Conservation (phyloP, 257 asterid genomes). For the Nicotiana sylvestris region DNA sequence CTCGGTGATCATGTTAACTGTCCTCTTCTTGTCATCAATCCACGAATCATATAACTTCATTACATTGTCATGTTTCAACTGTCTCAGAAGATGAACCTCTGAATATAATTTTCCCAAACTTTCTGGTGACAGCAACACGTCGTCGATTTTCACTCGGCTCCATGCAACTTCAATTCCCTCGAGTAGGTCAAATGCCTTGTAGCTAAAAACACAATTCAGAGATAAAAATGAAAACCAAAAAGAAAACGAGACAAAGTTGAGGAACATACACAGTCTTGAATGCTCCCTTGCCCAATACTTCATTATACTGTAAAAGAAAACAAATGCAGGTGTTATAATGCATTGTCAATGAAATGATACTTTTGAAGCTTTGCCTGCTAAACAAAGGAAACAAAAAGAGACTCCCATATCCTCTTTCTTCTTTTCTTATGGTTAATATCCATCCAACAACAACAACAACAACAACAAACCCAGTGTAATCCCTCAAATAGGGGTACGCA, state of each 20-base stretch:
- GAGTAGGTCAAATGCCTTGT: constrained; percentile 68
- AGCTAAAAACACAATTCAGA: constrained; percentile 27
- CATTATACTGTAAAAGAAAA: constrained; percentile 47
- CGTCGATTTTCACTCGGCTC: constrained; percentile 61
- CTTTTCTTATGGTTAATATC: neutral
- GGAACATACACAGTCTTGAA: constrained; percentile 71
- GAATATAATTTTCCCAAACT: constrained; percentile 64
- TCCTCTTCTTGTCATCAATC: constrained; percentile 74
- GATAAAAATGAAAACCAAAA: neutral
- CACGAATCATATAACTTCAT: constrained; percentile 45
- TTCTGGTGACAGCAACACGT: constrained; percentile 51
- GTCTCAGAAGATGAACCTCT: constrained; percentile 70
- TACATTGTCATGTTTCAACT: constrained; percentile 61
- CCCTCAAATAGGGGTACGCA: no score
- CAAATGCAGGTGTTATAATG: neutral
- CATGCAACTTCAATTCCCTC: constrained; percentile 91
- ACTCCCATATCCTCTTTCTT: neutral
- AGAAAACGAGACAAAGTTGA: neutral
- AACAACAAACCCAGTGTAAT: no score
- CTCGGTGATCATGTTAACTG: constrained; percentile 82
- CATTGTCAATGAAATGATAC: neutral
- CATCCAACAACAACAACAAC: neutral
- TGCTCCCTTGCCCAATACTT: constrained; percentile 79
- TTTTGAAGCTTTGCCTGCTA: neutral
- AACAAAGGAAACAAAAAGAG: neutral